A percentile compares a stretch with the other conserved stretches of the same genome.
These are phyloP conservation scores for Trichoderma asperelloides DNA, from an alignment of 495 filamentous ascomycete species.

Conservation along the genomic window DNA sequence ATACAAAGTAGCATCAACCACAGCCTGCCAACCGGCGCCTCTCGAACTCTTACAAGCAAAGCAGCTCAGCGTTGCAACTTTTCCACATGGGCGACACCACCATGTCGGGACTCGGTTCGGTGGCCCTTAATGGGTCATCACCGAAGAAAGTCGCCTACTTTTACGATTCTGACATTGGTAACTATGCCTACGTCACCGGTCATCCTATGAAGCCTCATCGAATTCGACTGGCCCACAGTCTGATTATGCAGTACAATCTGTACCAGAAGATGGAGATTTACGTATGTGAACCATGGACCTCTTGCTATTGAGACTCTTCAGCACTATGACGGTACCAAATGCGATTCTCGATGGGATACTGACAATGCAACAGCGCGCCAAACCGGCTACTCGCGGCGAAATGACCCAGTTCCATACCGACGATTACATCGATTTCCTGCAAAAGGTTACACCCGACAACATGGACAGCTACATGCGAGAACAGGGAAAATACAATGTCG, in stretches of 20 bases:
- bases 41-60: not conserved
- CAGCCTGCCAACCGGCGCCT: not conserved
- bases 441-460: constrained; percentile 94
- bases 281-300: constrained; percentile 45
- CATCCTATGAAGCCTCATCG: constrained; percentile 99
- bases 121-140: constrained; percentile 25
- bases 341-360: not conserved
- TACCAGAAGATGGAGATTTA: constrained; percentile 99
- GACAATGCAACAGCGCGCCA: constrained; percentile 60
- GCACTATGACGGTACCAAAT: not conserved
- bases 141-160: constrained; percentile 86
- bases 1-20: not conserved
- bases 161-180: constrained; percentile 95
- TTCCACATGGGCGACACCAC: constrained; percentile 8
- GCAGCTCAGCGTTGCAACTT: not conserved
- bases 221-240: constrained; percentile 88
- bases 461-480: constrained; percentile 92
- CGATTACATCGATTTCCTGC: constrained; percentile 97
- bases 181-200: constrained; percentile 93
- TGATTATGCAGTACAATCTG: constrained; percentile 98
- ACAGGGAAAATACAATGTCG: constrained; percentile 94
- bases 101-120: constrained; percentile 14
- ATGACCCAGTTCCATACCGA: constrained; percentile 99
- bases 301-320: not conserved
- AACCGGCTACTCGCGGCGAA: constrained; percentile 88